Conservation (phyloP, 805 yeast genomes). For the Pichia paraexigua region DNA sequence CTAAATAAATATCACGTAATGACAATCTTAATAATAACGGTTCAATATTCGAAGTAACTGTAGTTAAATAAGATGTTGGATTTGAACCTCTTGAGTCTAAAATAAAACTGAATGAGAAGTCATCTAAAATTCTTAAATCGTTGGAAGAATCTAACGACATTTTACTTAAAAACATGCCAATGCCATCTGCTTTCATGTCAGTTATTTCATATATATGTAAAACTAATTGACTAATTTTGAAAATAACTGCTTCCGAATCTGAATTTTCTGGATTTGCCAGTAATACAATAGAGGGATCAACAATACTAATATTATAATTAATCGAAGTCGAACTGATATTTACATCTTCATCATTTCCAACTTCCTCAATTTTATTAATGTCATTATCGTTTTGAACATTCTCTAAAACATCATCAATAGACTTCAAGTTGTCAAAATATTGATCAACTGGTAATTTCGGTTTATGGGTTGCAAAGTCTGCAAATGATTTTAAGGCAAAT, state of each 20-base stretch:
- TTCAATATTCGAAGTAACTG: slow-evolving; percentile 64
- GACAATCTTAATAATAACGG: slow-evolving; percentile 78
- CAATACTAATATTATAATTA: slow-evolving; percentile 58
- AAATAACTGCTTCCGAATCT: slow-evolving; percentile 81
- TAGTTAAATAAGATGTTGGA: slow-evolving; percentile 47
- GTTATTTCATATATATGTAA: slow-evolving; percentile 60
- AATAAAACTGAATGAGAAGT: slow-evolving; percentile 71
- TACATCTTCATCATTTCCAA: slow-evolving; percentile 6
- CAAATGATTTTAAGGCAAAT: slow-evolving; percentile 62
- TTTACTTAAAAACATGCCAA: slow-evolving; percentile 77
- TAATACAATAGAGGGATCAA: slow-evolving; percentile 68
- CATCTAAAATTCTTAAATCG: slow-evolving; percentile 73
- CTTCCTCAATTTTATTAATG: slow-evolving; percentile 1
- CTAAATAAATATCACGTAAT: slow-evolving; percentile 76
- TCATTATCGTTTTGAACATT: slow-evolving; percentile 9
- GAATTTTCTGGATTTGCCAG: slow-evolving; percentile 67
- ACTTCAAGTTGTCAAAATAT: background rate
- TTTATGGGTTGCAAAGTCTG: slow-evolving; percentile 36
- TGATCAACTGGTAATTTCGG: slow-evolving; percentile 20
- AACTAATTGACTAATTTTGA: slow-evolving; percentile 74
- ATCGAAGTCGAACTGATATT: slow-evolving; percentile 16
- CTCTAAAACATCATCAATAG: background rate
- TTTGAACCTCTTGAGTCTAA: slow-evolving; percentile 66
- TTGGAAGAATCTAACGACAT: slow-evolving; percentile 63
- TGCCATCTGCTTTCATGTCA: slow-evolving; percentile 61